These are phyloP conservation scores for Persicaria maculosa DNA, from an alignment of 148 eudicot genomes.

Conservation along the genomic window DNA sequence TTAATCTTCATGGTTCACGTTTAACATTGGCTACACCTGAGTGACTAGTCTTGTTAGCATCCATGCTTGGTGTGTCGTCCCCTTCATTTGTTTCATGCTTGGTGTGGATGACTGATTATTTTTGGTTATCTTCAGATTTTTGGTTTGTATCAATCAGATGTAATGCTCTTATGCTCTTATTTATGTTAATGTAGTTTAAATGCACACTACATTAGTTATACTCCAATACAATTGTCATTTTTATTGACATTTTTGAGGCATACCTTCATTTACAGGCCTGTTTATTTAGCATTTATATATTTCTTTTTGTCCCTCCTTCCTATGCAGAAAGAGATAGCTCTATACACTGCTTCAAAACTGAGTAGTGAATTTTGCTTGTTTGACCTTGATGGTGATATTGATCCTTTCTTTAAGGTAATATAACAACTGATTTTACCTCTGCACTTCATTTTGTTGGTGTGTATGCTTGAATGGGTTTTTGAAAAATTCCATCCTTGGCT, in stretches of 20 bases:
- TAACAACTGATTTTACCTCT: not conserved
- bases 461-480: no score
- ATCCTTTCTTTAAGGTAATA: conserved; percentile 93
- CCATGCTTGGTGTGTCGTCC: not conserved
- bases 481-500: no score
- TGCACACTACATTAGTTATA: not conserved
- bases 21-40: not conserved
- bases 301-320: conserved; percentile 1
- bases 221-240: not conserved
- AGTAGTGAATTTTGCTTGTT: conserved; percentile 84
- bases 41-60: not conserved
- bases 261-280: not conserved
- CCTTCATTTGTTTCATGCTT: not conserved
- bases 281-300: not conserved
- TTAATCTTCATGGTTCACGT: not conserved
- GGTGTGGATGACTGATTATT: not conserved
- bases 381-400: conserved; percentile 87
- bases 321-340: conserved; percentile 91
- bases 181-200: not conserved
- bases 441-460: no score
- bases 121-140: not conserved
- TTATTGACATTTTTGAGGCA: not conserved
- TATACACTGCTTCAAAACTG: conserved; percentile 88
- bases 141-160: not conserved
- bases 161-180: not conserved